phyloP scores from a whole-genome alignment of 352 stramenopile genomes.

The Phytophthora syringae region DNA sequence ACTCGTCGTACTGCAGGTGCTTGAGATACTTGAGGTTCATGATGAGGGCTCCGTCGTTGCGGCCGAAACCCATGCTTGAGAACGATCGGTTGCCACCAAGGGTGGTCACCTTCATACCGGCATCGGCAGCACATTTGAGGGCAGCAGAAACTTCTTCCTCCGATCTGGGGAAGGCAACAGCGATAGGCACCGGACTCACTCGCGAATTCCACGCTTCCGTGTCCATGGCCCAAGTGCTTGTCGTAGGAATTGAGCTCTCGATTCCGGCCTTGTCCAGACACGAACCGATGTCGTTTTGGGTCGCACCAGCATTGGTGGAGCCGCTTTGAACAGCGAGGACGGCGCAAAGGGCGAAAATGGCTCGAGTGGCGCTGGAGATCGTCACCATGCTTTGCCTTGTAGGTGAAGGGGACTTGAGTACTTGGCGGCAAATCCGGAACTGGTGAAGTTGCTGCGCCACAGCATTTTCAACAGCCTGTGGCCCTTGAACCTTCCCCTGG shows the following conservation, averaged over 20 bases:
- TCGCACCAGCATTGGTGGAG: constrained; percentile 3
- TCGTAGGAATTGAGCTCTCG: constrained; percentile 28
- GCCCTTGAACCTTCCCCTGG: not conserved
- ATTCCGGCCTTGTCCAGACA: constrained; percentile 24
- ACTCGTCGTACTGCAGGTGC: constrained; percentile 25
- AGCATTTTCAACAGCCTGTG: too few species aligned
- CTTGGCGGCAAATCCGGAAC: constrained; percentile 20
- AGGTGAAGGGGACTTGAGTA: constrained; percentile 12
- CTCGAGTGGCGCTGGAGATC: constrained; percentile 18
- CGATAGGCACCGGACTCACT: constrained; percentile 25
- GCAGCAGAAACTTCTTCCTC: constrained; percentile 29
- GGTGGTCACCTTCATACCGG: constrained; percentile 30
- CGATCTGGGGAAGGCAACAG: constrained; percentile 27
- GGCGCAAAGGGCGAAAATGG: constrained; percentile 31
- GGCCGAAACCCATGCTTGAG: constrained; percentile 37
- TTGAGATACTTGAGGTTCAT: constrained; percentile 33
- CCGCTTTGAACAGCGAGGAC: constrained; percentile 24
- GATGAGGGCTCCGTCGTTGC: constrained; percentile 32
- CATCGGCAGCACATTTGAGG: constrained; percentile 23
- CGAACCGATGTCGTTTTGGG: constrained; percentile 10
- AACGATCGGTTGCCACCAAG: constrained; percentile 37
- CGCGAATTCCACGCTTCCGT: constrained; percentile 38
- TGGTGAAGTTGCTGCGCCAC: constrained; percentile 9
- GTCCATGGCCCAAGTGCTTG: constrained; percentile 26
- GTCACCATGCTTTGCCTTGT: constrained; percentile 21